These are phyloP conservation scores for Flaveria linearis DNA, from an alignment of 129 eudicot species.

Conservation along the genomic window DNA sequence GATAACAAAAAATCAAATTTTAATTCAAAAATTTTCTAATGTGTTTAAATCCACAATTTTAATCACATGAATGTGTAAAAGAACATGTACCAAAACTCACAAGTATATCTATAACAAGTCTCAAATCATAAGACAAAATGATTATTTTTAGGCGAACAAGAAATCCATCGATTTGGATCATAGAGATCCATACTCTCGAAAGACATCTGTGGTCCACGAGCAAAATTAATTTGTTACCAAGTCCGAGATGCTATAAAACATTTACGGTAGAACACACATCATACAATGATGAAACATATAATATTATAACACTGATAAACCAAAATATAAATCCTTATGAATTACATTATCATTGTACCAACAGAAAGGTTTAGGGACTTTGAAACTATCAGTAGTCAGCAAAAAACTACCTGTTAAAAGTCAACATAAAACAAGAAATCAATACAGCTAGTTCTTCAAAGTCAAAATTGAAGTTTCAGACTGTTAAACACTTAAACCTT, in stretches of 20 bases:
- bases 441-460: neutral
- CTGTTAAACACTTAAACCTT: neutral
- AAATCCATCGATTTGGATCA: too few species aligned
- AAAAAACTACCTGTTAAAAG: slow-evolving; percentile 24
- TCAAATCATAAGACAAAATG: too few species aligned
- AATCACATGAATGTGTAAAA: too few species aligned
- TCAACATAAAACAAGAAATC: slow-evolving; percentile 12
- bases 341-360: neutral
- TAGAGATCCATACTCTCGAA: too few species aligned
- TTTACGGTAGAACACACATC: neutral
- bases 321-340: neutral
- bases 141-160: too few species aligned
- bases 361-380: slow-evolving; percentile 20
- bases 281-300: neutral
- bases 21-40: too few species aligned
- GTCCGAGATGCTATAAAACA: neutral
- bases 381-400: slow-evolving; percentile 13
- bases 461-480: neutral
- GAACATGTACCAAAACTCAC: too few species aligned
- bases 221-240: neutral
- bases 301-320: neutral
- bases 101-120: too few species aligned
- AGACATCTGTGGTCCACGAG: too few species aligned
- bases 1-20: too few species aligned
- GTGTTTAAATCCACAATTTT: too few species aligned